Evolutionary conservation across 2,329 filamentous ascomycete species (phyloP), one percentile per base, ranked within the genome.

Genomic region (Ascochyta lentis): DNA sequence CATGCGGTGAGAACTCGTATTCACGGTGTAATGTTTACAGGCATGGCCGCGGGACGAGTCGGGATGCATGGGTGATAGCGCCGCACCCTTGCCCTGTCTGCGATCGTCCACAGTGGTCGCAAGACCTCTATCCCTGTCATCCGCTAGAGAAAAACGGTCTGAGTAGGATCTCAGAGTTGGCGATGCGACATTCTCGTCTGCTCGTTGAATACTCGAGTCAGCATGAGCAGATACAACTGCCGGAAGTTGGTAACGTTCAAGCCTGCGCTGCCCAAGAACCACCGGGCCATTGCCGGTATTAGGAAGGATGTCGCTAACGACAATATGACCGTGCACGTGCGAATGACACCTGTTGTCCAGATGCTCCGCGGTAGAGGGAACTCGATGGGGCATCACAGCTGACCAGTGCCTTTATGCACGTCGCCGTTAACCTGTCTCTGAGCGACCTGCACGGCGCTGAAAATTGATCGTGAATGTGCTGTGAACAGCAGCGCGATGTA

Each of bases 81-180:
- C 65, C 56, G 56, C 62, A 66, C 66, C 63, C 62, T 63, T 61
- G 49, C 59, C 60, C 67, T 65, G 53, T 56, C 61, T 69, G 66
- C 65, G 68, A 74, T 72, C 65, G 66, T 59, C 69, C 49, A 49
- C 69, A 63, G 68, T 67, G 69, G 60, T 56, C 61, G 60, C 57
- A 63, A 63, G 62, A 56, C 51, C 47, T 49, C 23, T 27, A 74
- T 66, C 70, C 71, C 67, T 72, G 71, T 66, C 66, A 62, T 60
- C 66, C 66, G 67, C 63, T 63, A 56, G 56, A 44, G 53, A 50
- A 58, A 63, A 65, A 65, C 59, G 58, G 60, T 54, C 37, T 38
- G 33, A 44, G 37, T 24, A 61, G 49, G 45, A 56, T 39, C 19
- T 41, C 43, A 51, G 35, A 54, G 43, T 50, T 56, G 31, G 49